phyloP scores from a whole-genome alignment of 1,284 basidiomycete species.

The Ustilago nuda region DNA sequence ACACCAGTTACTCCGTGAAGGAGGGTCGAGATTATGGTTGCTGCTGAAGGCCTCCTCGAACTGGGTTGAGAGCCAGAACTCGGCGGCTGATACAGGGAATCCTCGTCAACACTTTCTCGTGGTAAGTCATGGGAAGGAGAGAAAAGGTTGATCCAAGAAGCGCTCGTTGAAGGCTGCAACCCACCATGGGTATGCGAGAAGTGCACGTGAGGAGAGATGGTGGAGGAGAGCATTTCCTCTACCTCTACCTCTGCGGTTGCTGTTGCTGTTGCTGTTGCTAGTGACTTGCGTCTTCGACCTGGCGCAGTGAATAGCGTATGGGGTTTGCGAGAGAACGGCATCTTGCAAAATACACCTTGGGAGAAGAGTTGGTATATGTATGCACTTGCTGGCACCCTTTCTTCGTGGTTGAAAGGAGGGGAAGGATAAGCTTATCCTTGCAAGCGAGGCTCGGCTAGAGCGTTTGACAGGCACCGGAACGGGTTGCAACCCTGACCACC shows the following conservation, averaged over 20 bases:
- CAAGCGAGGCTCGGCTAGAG: slow-evolving; percentile 5
- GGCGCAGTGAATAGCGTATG: slow-evolving; percentile 5
- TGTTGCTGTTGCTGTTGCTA: slow-evolving; percentile 8
- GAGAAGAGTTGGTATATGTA: background rate
- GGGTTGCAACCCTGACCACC: too few relatives aligned
- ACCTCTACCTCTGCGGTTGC: slow-evolving; percentile 1
- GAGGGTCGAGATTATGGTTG: slow-evolving; percentile 37
- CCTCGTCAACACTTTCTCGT: slow-evolving; percentile 8
- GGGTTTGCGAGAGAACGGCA: slow-evolving; percentile 13
- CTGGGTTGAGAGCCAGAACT: slow-evolving; percentile 12
- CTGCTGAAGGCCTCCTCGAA: slow-evolving; percentile 24
- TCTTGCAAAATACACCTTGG: background rate
- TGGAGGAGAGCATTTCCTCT: too few relatives aligned
- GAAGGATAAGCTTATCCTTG: too few relatives aligned
- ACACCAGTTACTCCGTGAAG: slow-evolving; percentile 6
- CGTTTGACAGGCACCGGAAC: too few relatives aligned
- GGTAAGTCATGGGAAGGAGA: background rate
- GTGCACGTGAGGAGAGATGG: background rate
- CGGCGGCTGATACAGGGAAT: slow-evolving; percentile 16
- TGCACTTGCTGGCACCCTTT: too few relatives aligned
- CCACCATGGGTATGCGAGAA: background rate
- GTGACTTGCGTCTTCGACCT: slow-evolving; percentile 20
- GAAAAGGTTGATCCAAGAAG: slow-evolving; percentile 34
- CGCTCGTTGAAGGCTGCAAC: slow-evolving; percentile 21
- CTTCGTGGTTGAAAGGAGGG: too few relatives aligned